These are phyloP conservation scores for Talaromyces sp. DNA, from an alignment of 2,329 filamentous ascomycete genomes.

Conservation along the genomic window DNA sequence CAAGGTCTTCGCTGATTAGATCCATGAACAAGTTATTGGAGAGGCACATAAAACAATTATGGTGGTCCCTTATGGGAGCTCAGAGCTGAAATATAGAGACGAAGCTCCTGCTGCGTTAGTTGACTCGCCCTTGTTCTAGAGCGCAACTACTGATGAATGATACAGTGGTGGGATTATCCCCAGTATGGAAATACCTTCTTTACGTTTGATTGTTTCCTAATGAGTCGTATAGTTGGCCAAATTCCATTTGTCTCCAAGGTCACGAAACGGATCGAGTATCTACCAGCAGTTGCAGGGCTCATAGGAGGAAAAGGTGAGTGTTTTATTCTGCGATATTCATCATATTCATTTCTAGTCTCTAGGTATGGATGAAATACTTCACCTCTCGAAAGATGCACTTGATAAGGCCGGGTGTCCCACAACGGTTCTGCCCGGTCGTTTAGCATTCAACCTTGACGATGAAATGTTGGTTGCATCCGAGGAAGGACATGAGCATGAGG, in stretches of 20 bases:
- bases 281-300: slow-evolving; percentile 1
- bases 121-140: neutral
- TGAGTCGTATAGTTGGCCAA: neutral
- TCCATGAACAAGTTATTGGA: neutral
- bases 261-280: neutral
- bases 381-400: neutral
- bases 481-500: neutral
- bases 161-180: neutral
- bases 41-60: neutral
- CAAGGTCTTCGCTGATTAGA: neutral
- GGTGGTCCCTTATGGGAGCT: neutral
- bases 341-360: neutral
- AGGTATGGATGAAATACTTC: neutral
- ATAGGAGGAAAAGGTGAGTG: neutral
- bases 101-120: neutral
- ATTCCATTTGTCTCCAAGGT: neutral
- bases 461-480: neutral
- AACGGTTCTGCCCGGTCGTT: neutral
- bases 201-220: neutral
- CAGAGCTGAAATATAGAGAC: neutral
- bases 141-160: neutral
- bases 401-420: neutral
- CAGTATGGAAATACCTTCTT: neutral
- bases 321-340: neutral
- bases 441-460: neutral